Evolutionary conservation across 371 early-diverging fungal species (phyloP).

Genomic region (Apophysomyces trapeziformis): DNA sequence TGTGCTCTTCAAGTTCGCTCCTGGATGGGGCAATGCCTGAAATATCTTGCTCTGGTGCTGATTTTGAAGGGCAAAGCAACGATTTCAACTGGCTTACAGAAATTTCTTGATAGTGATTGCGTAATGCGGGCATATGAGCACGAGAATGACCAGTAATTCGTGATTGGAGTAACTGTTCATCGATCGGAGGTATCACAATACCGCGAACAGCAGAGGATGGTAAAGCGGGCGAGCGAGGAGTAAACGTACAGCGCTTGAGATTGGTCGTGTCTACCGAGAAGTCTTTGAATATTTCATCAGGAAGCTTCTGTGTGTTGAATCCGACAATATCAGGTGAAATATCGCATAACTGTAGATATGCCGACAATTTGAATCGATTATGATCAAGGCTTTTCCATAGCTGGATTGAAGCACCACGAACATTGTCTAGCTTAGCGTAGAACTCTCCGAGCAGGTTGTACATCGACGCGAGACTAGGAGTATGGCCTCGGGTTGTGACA

Average conservation of each 20-base stretch:
- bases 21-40: conserved; percentile 12
- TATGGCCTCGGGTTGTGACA: conserved; percentile 29
- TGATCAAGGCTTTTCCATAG: conserved; percentile 25
- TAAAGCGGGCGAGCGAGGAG: neutral
- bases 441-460: conserved; percentile 43
- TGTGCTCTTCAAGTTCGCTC: conserved; percentile 35
- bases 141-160: neutral
- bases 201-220: conserved; percentile 14
- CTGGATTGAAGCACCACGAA: conserved; percentile 28
- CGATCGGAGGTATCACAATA: neutral
- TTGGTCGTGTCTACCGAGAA: conserved; percentile 12
- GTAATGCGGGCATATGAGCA: conserved; percentile 29
- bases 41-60: conserved; percentile 4
- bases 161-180: neutral
- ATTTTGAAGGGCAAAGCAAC: conserved; percentile 26
- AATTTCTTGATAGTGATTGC: conserved; percentile 25
- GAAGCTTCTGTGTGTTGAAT: conserved; percentile 20
- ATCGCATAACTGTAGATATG: conserved; percentile 42
- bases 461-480: conserved; percentile 38
- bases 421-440: conserved; percentile 38
- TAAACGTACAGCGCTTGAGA: conserved; percentile 13
- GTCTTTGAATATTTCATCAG: conserved; percentile 33
- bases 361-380: conserved; percentile 44
- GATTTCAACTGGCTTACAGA: conserved; percentile 32
- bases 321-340: conserved; percentile 41